Evolutionary conservation across 2,329 filamentous ascomycete species (phyloP).

Genomic region (Aspergillus sp.): DNA sequence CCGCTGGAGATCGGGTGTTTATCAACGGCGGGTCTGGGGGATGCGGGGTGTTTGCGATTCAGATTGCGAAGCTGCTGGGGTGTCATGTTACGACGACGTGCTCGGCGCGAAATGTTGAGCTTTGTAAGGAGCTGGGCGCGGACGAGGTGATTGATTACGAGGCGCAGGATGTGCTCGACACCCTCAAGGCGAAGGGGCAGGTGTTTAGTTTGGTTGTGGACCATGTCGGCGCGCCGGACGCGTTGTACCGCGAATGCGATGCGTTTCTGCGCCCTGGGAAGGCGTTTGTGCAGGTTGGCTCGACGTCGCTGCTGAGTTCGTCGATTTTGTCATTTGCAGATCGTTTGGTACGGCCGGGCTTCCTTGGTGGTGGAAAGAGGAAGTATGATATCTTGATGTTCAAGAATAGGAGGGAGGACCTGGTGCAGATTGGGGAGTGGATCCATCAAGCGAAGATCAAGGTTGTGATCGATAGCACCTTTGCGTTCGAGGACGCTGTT

Average conservation of each 20-base stretch:
- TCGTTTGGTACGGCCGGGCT: conserved; percentile 44
- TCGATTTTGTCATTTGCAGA: conserved; percentile 19
- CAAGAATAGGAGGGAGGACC: conserved; percentile 42
- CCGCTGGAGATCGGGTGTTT: conserved; percentile 56
- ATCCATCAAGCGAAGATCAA: conserved; percentile 59
- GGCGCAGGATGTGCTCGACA: conserved; percentile 45
- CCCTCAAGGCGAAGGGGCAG: conserved; percentile 47
- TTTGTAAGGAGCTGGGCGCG: conserved; percentile 59
- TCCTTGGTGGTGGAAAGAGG: conserved; percentile 50
- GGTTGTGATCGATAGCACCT: conserved; percentile 55
- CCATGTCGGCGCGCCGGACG: conserved; percentile 51
- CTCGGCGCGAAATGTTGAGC: conserved; percentile 55
- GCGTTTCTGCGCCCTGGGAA: conserved; percentile 50
- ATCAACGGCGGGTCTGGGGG: conserved; percentile 66
- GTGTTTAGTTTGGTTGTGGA: conserved; percentile 57
- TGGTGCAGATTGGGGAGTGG: conserved; percentile 53
- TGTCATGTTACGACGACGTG: conserved; percentile 60
- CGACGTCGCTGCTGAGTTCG: conserved; percentile 24
- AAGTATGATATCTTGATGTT: conserved; percentile 33
- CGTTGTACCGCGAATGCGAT: conserved; percentile 54
- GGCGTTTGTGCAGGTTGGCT: conserved; percentile 54
- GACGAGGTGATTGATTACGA: conserved; percentile 64
- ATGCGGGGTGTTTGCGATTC: conserved; percentile 58
- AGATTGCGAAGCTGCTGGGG: conserved; percentile 61
- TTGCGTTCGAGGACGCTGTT: conserved; percentile 54